Conservation (phyloP, 345 rosid species). For the Citrus glauca region DNA sequence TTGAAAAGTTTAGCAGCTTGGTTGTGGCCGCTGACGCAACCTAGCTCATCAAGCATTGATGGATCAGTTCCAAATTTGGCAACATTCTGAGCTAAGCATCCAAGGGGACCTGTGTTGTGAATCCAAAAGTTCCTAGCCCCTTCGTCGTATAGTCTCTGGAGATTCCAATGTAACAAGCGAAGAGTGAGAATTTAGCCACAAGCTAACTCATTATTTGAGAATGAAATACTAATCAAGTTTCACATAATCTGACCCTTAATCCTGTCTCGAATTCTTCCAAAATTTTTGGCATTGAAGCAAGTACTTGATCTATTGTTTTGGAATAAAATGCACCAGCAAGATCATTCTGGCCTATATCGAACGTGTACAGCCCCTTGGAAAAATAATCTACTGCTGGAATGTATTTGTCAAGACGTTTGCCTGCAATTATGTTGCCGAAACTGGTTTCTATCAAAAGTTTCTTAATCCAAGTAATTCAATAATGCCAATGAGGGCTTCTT, state of each 20-base stretch:
- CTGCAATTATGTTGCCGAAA: constrained; percentile 28
- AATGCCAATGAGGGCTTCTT: neutral
- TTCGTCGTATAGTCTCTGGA: constrained; percentile 69
- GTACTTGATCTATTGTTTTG: constrained; percentile 71
- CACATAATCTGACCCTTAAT: constrained; percentile 44
- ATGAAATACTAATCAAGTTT: neutral
- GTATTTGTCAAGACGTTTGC: constrained; percentile 47
- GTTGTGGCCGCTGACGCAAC: constrained; percentile 76
- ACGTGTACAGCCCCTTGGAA: constrained; percentile 69
- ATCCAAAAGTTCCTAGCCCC: constrained; percentile 92
- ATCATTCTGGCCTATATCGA: constrained; percentile 97
- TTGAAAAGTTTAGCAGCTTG: constrained; percentile 86
- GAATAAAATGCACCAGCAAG: constrained; percentile 95
- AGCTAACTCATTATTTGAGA: neutral
- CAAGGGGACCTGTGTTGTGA: constrained; percentile 94
- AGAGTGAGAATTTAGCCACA: neutral
- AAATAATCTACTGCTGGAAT: constrained; percentile 69
- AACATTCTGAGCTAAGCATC: constrained; percentile 88
- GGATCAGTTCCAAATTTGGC: constrained; percentile 81
- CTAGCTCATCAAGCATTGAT: constrained; percentile 77
- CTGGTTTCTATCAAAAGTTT: neutral
- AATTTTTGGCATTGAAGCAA: constrained; percentile 67
- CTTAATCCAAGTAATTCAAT: neutral
- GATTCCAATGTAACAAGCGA: neutral
- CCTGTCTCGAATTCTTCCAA: constrained; percentile 72